Evolutionary conservation across 306 rosid genomes (phyloP).

Genomic region (Aeschynomene evenia): DNA sequence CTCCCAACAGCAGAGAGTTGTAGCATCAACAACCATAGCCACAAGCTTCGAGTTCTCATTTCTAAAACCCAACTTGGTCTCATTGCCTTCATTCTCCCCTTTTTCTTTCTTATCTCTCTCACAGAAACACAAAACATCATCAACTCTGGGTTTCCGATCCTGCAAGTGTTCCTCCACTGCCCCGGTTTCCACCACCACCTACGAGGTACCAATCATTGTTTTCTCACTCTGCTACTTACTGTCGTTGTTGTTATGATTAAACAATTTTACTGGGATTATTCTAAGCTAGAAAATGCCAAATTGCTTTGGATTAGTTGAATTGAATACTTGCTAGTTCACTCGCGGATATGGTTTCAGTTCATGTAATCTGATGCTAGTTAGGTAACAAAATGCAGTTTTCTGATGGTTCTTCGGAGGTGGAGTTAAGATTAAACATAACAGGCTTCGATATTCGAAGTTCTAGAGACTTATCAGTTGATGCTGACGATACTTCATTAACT

Average conservation of each 20-base stretch:
- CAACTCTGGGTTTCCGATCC: slow-evolving; percentile 27
- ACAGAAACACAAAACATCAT: neutral
- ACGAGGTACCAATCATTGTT: slow-evolving; percentile 50
- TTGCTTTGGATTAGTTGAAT: neutral
- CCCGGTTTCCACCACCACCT: slow-evolving; percentile 52
- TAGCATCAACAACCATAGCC: neutral
- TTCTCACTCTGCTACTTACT: neutral
- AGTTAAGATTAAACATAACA: slow-evolving; percentile 60
- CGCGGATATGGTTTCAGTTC: too few species aligned
- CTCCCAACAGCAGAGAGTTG: slow-evolving; percentile 39
- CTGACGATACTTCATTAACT: slow-evolving; percentile 56
- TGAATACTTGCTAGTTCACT: too few species aligned
- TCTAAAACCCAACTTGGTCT: slow-evolving; percentile 25
- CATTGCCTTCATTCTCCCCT: slow-evolving; percentile 19
- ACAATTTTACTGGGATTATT: too few species aligned
- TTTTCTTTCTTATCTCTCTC: neutral
- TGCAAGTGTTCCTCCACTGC: slow-evolving; percentile 55
- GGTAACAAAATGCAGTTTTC: slow-evolving; percentile 64
- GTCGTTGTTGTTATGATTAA: too few species aligned
- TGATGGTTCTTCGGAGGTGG: slow-evolving; percentile 80
- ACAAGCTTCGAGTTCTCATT: slow-evolving; percentile 11
- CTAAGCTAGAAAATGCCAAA: neutral
- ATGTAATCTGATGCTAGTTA: slow-evolving; percentile 20
- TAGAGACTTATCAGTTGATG: slow-evolving; percentile 63
- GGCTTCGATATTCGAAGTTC: slow-evolving; percentile 44